These are phyloP conservation scores for Neofusicoccum umdonicola DNA, from an alignment of 2,329 filamentous ascomycete species.

Conservation along the genomic window DNA sequence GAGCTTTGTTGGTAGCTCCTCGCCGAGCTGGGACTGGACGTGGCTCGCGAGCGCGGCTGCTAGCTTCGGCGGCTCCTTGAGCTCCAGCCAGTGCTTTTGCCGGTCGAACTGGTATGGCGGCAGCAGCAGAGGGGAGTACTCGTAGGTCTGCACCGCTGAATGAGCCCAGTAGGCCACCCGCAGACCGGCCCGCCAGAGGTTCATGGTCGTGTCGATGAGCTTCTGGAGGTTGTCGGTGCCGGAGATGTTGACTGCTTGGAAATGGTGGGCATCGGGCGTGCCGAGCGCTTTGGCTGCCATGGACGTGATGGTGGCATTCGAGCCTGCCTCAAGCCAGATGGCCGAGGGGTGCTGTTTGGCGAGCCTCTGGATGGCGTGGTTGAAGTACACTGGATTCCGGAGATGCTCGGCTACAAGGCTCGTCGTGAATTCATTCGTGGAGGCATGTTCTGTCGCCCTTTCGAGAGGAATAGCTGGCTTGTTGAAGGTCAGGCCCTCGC, in stretches of 20 bases:
- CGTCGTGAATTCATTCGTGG: background rate
- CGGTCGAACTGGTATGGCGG: constrained; percentile 19
- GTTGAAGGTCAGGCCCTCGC: constrained; percentile 30
- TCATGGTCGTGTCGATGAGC: background rate
- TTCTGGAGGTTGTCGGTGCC: background rate
- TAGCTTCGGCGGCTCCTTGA: background rate
- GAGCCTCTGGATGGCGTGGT: constrained; percentile 19
- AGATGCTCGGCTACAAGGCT: constrained; percentile 34
- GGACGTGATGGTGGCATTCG: constrained; percentile 19
- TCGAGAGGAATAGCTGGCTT: constrained; percentile 35
- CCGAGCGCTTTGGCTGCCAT: constrained; percentile 8
- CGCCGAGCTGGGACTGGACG: too few species aligned
- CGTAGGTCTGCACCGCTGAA: background rate
- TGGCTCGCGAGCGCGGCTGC: too few species aligned
- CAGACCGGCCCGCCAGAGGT: background rate
- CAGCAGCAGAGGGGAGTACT: background rate
- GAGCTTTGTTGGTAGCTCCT: background rate
- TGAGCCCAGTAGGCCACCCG: background rate
- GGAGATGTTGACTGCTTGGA: background rate
- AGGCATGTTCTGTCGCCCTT: constrained; percentile 20
- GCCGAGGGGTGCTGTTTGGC: constrained; percentile 20
- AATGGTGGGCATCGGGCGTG: background rate
- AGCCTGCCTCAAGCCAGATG: constrained; percentile 37
- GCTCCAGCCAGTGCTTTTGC: constrained; percentile 9
- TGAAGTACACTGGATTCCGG: constrained; percentile 19